These are phyloP conservation scores for Teratosphaeria destructans DNA, from an alignment of 2,329 filamentous ascomycete species.

Conservation along the genomic window DNA sequence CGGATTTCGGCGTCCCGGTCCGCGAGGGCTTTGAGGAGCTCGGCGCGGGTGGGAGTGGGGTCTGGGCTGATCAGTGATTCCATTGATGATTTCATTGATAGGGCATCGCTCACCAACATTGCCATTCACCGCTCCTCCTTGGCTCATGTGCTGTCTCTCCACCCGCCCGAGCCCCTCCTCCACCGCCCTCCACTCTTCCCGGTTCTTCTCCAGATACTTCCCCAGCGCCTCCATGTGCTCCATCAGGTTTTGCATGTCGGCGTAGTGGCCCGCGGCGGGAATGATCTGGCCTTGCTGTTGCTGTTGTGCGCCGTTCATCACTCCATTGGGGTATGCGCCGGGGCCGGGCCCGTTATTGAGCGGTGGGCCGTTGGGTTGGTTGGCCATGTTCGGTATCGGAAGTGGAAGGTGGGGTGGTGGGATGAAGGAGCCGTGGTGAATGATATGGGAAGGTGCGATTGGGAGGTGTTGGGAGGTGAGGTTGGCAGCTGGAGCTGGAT, in stretches of 20 bases:
- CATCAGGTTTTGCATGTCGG: conserved; percentile 29
- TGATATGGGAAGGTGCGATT: neutral
- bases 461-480: neutral
- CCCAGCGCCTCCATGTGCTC: conserved; percentile 26
- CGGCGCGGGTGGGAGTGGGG: conserved; percentile 14
- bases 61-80: neutral
- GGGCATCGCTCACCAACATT: neutral
- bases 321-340: neutral
- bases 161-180: conserved; percentile 23
- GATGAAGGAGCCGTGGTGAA: neutral
- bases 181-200: conserved; percentile 24
- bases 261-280: conserved; percentile 28
- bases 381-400: neutral
- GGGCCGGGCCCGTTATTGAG: neutral
- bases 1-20: conserved; percentile 17
- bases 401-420: neutral
- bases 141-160: conserved; percentile 13
- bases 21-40: conserved; percentile 19
- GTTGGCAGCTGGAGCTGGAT: neutral
- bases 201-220: conserved; percentile 25
- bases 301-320: neutral
- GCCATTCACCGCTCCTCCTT: conserved; percentile 1
- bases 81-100: too few relatives aligned
- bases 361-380: neutral
- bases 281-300: conserved; percentile 12